Evolutionary conservation across 2,329 filamentous ascomycete species (phyloP).

Genomic region (Chrysosporium keratinophilum): DNA sequence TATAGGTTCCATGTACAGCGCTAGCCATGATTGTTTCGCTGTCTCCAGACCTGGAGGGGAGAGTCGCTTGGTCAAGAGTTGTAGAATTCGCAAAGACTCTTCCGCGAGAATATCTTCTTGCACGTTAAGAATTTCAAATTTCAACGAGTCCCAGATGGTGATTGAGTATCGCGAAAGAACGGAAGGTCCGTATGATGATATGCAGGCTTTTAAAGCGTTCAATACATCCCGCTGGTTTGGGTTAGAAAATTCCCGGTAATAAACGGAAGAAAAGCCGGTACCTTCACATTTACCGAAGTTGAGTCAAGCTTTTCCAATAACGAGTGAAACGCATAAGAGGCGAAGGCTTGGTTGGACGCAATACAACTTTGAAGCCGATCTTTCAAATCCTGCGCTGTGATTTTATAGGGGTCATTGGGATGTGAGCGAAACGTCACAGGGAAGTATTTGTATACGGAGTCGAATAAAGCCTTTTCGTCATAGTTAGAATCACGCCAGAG

Average conservation of each 20-base stretch:
- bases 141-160: conserved; percentile 57
- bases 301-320: conserved; percentile 60
- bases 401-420: conserved; percentile 58
- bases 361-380: conserved; percentile 54
- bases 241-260: background rate
- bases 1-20: conserved; percentile 49
- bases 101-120: conserved; percentile 56
- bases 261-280: conserved; percentile 22
- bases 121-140: conserved; percentile 58
- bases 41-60: conserved; percentile 34
- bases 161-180: conserved; percentile 54
- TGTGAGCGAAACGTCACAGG: conserved; percentile 61
- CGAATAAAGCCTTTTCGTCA: conserved; percentile 43
- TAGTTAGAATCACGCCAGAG: background rate
- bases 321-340: conserved; percentile 57
- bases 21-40: conserved; percentile 36
- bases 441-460: conserved; percentile 62
- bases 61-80: conserved; percentile 46
- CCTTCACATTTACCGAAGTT: conserved; percentile 57
- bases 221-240: conserved; percentile 50
- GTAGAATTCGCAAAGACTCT: conserved; percentile 47
- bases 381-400: conserved; percentile 59
- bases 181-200: conserved; percentile 48
- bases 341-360: conserved; percentile 51
- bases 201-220: conserved; percentile 51